phyloP scores from a whole-genome alignment of 2,329 filamentous ascomycete species.

The Trichophyton rubrum region DNA sequence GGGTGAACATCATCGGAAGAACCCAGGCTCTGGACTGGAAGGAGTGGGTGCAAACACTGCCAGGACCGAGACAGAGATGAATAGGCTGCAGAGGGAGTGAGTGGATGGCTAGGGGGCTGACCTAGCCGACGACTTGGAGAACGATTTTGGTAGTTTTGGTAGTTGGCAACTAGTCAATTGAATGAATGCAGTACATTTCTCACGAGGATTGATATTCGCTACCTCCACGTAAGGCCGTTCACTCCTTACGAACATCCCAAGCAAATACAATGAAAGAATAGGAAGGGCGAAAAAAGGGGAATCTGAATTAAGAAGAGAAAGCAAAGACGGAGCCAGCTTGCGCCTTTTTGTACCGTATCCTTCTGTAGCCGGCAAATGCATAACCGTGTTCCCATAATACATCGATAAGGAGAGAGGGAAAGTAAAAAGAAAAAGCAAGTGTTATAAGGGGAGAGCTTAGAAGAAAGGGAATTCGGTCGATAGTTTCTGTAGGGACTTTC shows the following conservation, averaged over 20 bases:
- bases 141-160: too few relatives aligned
- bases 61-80: not conserved
- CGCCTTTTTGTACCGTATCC: not conserved
- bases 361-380: conserved; percentile 1
- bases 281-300: not conserved
- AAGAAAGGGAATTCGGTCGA: not conserved
- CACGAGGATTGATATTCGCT: not conserved
- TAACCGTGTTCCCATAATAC: not conserved
- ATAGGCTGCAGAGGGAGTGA: not conserved
- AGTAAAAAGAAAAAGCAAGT: not conserved
- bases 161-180: not conserved
- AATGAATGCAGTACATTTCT: not conserved
- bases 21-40: conserved; percentile 31
- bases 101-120: too few relatives aligned
- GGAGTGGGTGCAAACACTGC: conserved; percentile 29
- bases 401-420: not conserved
- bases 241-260: not conserved
- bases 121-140: too few relatives aligned
- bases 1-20: conserved; percentile 31
- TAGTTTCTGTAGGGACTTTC: not conserved
- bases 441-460: too few relatives aligned
- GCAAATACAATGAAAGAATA: not conserved
- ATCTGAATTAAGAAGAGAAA: not conserved
- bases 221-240: not conserved
- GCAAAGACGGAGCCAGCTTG: conserved; percentile 1